phyloP scores from a whole-genome alignment of 345 rosid species.

The Eucalyptus fibrosa region DNA sequence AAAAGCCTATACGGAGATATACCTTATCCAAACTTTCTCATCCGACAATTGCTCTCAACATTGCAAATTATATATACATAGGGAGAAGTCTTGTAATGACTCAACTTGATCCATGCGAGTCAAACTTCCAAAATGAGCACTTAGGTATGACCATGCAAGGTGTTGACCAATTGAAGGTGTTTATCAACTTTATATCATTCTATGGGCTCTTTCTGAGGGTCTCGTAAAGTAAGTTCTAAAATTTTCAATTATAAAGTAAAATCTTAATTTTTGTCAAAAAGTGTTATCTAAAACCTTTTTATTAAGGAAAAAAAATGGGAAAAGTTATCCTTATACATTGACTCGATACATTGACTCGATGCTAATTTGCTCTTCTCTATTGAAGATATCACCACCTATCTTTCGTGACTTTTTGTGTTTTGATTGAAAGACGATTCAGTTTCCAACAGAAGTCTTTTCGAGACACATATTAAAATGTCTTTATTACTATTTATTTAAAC shows the following conservation, averaged over 20 bases:
- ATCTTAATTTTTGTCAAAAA: neutral
- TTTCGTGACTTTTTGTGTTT: too few species aligned
- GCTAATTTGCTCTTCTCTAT: neutral
- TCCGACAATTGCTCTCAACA: neutral
- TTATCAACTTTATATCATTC: neutral
- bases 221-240: neutral
- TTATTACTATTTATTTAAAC: too few species aligned
- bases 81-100: neutral
- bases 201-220: neutral
- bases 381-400: too few species aligned
- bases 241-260: neutral
- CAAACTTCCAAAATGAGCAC: neutral
- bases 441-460: too few species aligned
- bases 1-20: neutral
- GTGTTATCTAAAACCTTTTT: neutral
- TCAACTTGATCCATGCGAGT: neutral
- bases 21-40: neutral
- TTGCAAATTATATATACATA: neutral
- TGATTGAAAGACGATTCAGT: accelerated
- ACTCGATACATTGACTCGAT: neutral
- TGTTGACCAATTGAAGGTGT: neutral
- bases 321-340: neutral
- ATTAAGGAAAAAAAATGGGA: neutral
- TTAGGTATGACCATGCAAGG: neutral
- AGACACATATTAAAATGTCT: too few species aligned